Evolutionary conservation across 495 filamentous ascomycete species (phyloP).

Genomic region (Letharia columbiana): DNA sequence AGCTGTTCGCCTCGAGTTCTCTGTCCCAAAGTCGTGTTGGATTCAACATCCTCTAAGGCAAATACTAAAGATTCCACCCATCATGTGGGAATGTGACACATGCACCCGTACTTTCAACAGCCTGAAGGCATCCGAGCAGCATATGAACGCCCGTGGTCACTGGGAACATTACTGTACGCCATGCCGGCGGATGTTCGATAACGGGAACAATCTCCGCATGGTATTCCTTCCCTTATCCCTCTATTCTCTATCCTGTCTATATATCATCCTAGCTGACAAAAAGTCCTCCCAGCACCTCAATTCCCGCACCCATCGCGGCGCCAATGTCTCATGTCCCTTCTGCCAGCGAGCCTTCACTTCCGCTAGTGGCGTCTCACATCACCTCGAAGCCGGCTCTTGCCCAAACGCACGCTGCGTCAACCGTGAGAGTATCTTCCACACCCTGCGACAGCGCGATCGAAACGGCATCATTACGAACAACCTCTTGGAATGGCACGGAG

Average conservation of each 20-base stretch:
- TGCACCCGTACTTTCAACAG: conserved; percentile 30
- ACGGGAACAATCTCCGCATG: conserved; percentile 34
- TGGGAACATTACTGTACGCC: conserved; percentile 33
- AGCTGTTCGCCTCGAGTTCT: not conserved
- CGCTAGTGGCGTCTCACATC: conserved; percentile 37
- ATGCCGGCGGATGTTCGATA: conserved; percentile 34
- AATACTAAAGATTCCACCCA: not conserved
- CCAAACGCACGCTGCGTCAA: conserved; percentile 31
- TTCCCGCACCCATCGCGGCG: conserved; percentile 34
- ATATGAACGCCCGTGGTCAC: conserved; percentile 34
- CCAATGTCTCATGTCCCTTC: conserved; percentile 35
- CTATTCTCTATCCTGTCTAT: not conserved
- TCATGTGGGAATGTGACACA: conserved; percentile 31
- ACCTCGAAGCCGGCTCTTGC: conserved; percentile 40
- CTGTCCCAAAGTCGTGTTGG: not conserved
- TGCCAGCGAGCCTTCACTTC: conserved; percentile 34
- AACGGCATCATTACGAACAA: conserved; percentile 36
- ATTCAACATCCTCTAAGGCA: not conserved
- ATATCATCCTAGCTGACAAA: conserved; percentile 3
- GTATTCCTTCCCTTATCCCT: conserved; percentile 22
- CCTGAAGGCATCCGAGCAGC: conserved; percentile 27
- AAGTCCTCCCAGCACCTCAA: conserved; percentile 34
- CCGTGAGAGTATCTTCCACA: conserved; percentile 39
- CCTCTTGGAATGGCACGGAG: conserved; percentile 32
- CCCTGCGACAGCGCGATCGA: conserved; percentile 41